Percentiles rank a stretch among this genome's conserved stretches.
Evolutionary conservation across 352 stramenopile species (phyloP).

Genomic region (Pythium rishiriense): DNA sequence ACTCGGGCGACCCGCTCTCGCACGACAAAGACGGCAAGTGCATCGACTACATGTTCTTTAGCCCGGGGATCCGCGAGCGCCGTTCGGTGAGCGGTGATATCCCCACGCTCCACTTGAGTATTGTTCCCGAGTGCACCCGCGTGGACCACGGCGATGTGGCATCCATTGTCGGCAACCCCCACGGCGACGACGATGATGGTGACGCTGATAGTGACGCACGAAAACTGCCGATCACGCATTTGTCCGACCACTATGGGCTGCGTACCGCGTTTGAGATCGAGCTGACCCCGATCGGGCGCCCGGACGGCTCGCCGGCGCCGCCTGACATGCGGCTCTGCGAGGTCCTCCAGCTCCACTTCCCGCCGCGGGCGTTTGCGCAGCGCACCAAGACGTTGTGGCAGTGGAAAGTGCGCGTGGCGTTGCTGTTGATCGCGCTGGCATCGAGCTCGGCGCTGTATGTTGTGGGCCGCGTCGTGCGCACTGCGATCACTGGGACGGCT

Average conservation of each 20-base stretch:
- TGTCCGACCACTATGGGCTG: slow-evolving; percentile 82
- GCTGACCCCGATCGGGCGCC: slow-evolving; percentile 38
- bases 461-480: slow-evolving; percentile 11
- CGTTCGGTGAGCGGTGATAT: slow-evolving; percentile 28
- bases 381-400: slow-evolving; percentile 57
- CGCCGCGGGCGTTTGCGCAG: slow-evolving; percentile 60
- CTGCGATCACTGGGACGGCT: background rate
- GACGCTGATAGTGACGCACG: slow-evolving; percentile 10
- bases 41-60: slow-evolving; percentile 88
- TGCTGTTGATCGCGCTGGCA: slow-evolving; percentile 40
- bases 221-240: slow-evolving; percentile 64
- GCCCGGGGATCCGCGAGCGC: slow-evolving; percentile 38
- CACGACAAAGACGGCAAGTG: slow-evolving; percentile 74
- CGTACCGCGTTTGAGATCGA: slow-evolving; percentile 54
- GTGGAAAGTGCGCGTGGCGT: slow-evolving; percentile 55
- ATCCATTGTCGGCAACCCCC: slow-evolving; percentile 23
- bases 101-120: slow-evolving; percentile 39
- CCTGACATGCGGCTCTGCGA: slow-evolving; percentile 43
- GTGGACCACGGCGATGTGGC: slow-evolving; percentile 62
- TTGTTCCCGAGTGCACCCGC: slow-evolving; percentile 43
- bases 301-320: slow-evolving; percentile 38
- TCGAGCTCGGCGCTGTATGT: slow-evolving; percentile 23
- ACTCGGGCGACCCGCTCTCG: slow-evolving; percentile 43
- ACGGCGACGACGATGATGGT: slow-evolving; percentile 23
- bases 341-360: slow-evolving; percentile 70